Percentiles rank a stretch among this genome's conserved stretches.
phyloP scores from a whole-genome alignment of 2,329 filamentous ascomycete genomes.

The Neofusicoccum kwambonambiense region DNA sequence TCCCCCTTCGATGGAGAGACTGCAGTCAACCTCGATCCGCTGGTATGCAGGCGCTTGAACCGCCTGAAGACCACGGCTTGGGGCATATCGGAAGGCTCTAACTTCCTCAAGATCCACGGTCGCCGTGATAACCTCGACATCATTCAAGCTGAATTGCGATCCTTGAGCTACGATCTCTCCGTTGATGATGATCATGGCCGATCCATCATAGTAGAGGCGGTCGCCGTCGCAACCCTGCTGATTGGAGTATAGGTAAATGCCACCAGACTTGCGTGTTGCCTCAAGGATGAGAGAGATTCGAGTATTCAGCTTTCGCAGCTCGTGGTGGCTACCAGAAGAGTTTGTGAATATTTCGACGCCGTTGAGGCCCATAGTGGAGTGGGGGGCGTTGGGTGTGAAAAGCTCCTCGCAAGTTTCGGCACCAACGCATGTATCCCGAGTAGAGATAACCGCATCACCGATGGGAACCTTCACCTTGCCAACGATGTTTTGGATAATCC shows the following conservation, averaged over 20 bases:
- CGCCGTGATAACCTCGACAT: slow-evolving; percentile 56
- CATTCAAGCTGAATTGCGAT: slow-evolving; percentile 61
- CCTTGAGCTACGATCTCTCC: slow-evolving; percentile 65
- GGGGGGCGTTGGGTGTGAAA: slow-evolving; percentile 45
- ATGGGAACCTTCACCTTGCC: slow-evolving; percentile 60
- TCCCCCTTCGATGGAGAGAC: slow-evolving; percentile 41
- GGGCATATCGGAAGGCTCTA: slow-evolving; percentile 56
- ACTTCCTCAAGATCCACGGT: slow-evolving; percentile 68
- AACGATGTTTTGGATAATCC: slow-evolving; percentile 57
- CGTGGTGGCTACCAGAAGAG: slow-evolving; percentile 66
- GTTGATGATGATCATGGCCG: slow-evolving; percentile 62
- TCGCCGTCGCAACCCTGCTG: slow-evolving; percentile 52
- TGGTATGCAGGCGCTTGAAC: slow-evolving; percentile 50
- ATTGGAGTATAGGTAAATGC: slow-evolving; percentile 64
- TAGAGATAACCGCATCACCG: slow-evolving; percentile 65
- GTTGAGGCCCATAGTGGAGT: slow-evolving; percentile 61
- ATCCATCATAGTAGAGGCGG: slow-evolving; percentile 45
- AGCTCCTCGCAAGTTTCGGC: slow-evolving; percentile 62
- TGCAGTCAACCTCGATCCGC: slow-evolving; percentile 45
- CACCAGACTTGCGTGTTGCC: slow-evolving; percentile 62
- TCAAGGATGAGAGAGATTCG: slow-evolving; percentile 65
- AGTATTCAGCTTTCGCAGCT: slow-evolving; percentile 64
- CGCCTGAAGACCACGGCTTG: slow-evolving; percentile 59
- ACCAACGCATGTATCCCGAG: slow-evolving; percentile 62
- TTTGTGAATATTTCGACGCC: slow-evolving; percentile 72